phyloP scores from a whole-genome alignment of 106 monocot genomes.

The Iris macrosiphon region DNA sequence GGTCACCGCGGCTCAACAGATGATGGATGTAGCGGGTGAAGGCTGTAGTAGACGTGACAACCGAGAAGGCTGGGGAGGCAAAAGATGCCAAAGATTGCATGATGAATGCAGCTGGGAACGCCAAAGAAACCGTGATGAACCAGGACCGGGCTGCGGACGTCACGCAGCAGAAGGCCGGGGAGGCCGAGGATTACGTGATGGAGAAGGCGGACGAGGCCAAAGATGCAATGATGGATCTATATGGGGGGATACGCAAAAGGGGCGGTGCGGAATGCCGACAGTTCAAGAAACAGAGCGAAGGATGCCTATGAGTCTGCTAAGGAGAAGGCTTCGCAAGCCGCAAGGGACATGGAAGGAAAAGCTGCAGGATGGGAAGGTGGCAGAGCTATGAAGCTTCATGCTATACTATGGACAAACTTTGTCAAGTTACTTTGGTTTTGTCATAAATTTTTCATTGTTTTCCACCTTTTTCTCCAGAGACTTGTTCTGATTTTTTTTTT shows the following conservation, averaged over 20 bases:
- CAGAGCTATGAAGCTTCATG: too few species aligned
- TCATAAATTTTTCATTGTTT: too few species aligned
- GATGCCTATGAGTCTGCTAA: background rate
- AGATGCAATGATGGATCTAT: background rate
- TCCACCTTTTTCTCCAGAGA: too few species aligned
- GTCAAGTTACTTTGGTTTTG: too few species aligned
- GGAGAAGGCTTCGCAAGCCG: background rate
- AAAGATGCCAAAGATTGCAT: background rate
- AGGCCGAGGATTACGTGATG: background rate
- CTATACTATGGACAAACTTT: too few species aligned
- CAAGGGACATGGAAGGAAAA: background rate
- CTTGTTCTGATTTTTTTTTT: too few species aligned
- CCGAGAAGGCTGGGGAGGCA: background rate
- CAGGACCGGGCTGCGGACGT: background rate
- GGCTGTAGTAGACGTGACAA: too few species aligned
- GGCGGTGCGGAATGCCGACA: background rate
- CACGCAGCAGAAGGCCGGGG: too few species aligned
- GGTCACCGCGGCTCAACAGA: too few species aligned
- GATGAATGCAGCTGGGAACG: background rate
- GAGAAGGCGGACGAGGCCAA: slow-evolving; percentile 5
- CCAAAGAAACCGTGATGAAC: too few species aligned
- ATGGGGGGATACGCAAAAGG: background rate
- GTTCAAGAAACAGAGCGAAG: background rate
- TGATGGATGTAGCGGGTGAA: too few species aligned
- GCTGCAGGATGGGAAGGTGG: too few species aligned